Conservation (phyloP, 495 filamentous ascomycete genomes). For the Echria macrotheca region DNA sequence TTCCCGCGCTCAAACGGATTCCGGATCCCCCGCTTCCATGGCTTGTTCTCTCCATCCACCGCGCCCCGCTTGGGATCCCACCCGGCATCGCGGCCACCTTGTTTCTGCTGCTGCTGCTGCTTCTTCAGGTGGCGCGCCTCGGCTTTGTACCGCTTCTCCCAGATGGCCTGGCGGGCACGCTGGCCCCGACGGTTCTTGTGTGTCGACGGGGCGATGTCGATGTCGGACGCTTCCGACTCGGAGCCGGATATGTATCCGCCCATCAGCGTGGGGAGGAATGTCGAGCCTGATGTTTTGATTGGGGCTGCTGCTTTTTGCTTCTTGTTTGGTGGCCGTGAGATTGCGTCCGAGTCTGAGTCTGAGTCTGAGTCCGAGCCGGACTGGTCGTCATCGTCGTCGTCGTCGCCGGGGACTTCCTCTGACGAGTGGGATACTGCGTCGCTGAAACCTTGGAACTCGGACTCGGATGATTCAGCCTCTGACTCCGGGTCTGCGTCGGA, state of each 20-base stretch:
- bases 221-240: conserved; percentile 53
- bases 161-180: conserved; percentile 73
- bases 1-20: too few relatives aligned
- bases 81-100: conserved; percentile 44
- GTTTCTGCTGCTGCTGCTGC: background rate
- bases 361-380: too few relatives aligned
- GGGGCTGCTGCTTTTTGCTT: too few relatives aligned
- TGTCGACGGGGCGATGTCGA: conserved; percentile 51
- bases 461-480: too few relatives aligned
- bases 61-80: conserved; percentile 51
- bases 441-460: too few relatives aligned
- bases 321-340: conserved; percentile 2
- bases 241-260: conserved; percentile 91
- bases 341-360: too few relatives aligned
- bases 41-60: conserved; percentile 31
- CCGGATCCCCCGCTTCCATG: conserved; percentile 42
- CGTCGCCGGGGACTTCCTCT: too few relatives aligned
- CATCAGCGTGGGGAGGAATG: conserved; percentile 84
- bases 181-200: conserved; percentile 95
- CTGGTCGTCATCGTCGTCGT: too few relatives aligned
- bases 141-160: conserved; percentile 80
- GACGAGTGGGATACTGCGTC: too few relatives aligned
- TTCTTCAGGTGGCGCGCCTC: conserved; percentile 31
- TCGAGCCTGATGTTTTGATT: conserved; percentile 52
- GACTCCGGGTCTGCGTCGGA: too few relatives aligned